These are phyloP conservation scores for Artemisia tridentata DNA, from an alignment of 129 eudicot species.

Conservation along the genomic window DNA sequence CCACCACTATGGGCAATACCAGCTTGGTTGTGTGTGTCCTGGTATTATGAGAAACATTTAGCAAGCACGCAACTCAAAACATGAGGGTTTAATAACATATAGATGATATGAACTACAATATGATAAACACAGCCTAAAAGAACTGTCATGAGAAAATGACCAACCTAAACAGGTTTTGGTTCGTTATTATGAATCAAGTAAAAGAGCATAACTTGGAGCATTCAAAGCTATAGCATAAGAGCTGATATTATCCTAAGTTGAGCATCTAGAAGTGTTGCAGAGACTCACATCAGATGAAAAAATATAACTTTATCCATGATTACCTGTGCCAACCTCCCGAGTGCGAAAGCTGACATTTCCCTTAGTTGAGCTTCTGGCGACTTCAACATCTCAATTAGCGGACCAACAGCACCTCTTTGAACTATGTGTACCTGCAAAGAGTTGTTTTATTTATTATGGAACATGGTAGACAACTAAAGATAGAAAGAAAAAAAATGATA, in stretches of 20 bases:
- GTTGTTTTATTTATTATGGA: neutral
- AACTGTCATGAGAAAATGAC: constrained; percentile 4
- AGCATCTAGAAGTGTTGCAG: neutral
- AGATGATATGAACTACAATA: neutral
- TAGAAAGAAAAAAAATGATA: constrained; percentile 1
- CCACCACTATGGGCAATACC: constrained; percentile 94
- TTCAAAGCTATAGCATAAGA: neutral
- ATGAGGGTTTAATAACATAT: neutral
- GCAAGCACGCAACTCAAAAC: constrained; percentile 18
- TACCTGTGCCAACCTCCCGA: constrained; percentile 98
- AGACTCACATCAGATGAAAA: neutral
- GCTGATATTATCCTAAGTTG: neutral
- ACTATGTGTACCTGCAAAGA: constrained; percentile 83
- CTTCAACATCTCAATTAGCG: constrained; percentile 81
- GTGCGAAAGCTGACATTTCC: constrained; percentile 98
- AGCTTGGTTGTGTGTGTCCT: constrained; percentile 97
- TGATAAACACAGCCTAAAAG: neutral
- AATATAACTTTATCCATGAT: neutral
- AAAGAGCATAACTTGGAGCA: neutral
- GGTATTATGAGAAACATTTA: constrained; percentile 18
- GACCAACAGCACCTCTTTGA: constrained; percentile 95
- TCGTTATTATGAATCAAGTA: constrained; percentile 1
- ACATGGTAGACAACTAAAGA: constrained; percentile 1
- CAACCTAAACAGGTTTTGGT: neutral
- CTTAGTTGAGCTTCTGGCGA: constrained; percentile 70